Base-by-base conservation (phyloP, 2,329 filamentous ascomycete species). In the Fonsecaea multimorphosa region DNA sequence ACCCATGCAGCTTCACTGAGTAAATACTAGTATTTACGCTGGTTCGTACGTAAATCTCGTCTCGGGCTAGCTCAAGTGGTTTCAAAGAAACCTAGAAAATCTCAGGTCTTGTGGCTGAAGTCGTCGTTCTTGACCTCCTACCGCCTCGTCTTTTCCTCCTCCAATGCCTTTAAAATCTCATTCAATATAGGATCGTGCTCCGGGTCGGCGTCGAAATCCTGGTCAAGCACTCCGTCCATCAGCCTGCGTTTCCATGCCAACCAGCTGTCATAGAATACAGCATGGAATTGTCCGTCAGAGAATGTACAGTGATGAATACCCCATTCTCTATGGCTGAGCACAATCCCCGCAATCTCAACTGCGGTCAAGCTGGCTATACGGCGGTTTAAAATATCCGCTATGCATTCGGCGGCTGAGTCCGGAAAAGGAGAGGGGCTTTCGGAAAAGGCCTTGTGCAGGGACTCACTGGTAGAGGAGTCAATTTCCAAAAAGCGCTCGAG, bases 351-450 rank as follows among this genome's bases (percentile, higher is more conserved):
- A 14, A 57, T 57, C 54, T 57, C 54, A 1, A 12, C 19, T 2
- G 54, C 11, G 19, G 22, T 7, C 8, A 57, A 14, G 14, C 34
- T 32, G 14, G 34, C 32, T 31, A 57, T 14, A 38, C 40, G 32
- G 14, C 40, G 54, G 12, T 57, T 57, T 7, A 57, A 19, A 16
- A 16, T 29, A 40, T 0, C n/a, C 16, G 24, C 32, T 14, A 44
- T 16, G 29, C 3, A n/a, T 16, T 11, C 3, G 5, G 1, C 8
- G 31, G 2, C 24, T 29, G 4, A 19, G 14, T 29, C 8, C 22
- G 1, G 9, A 2, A 22, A n/a, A n/a, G n/a, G n/a, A n/a, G n/a
- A n/a, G n/a, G 19, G 1, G 1, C 22, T 0, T 27, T n/a, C 34
- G 19, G 16, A 2, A 22, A 57, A 7, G 32, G 24, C 14, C 6